Conservation (phyloP, 2,329 filamentous ascomycete species). For the Ophiostoma angusticollis region DNA sequence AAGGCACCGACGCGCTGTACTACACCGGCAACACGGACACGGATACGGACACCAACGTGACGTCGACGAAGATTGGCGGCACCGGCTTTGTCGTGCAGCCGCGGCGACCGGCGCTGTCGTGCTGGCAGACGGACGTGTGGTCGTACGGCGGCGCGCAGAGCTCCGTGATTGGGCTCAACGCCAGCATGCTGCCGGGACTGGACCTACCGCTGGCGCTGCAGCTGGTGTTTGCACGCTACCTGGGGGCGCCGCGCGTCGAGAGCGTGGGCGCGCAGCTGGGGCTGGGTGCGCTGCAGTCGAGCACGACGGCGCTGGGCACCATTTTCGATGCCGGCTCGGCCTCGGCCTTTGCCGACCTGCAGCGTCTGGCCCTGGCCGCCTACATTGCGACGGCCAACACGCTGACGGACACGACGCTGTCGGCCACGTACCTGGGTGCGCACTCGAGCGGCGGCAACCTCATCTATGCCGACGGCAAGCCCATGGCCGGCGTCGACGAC, state of each 20-base stretch:
- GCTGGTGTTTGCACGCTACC: slow-evolving; percentile 11
- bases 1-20: slow-evolving; percentile 17
- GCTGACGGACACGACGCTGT: slow-evolving; percentile 17
- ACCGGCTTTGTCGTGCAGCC: slow-evolving; percentile 13
- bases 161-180: slow-evolving; percentile 12
- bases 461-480: slow-evolving; percentile 10
- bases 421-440: slow-evolving; percentile 8
- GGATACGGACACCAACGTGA: not conserved
- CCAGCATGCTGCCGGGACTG: slow-evolving; percentile 16
- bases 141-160: slow-evolving; percentile 15
- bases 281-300: slow-evolving; percentile 14
- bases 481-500: slow-evolving; percentile 14
- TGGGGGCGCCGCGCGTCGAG: slow-evolving; percentile 14
- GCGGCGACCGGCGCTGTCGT: slow-evolving; percentile 16
- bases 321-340: slow-evolving; percentile 18
- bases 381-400: slow-evolving; percentile 18
- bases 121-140: slow-evolving; percentile 20
- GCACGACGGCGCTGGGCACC: slow-evolving; percentile 14
- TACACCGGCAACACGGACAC: slow-evolving; percentile 8
- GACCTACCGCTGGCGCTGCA: slow-evolving; percentile 13
- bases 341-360: slow-evolving; percentile 17
- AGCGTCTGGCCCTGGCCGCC: slow-evolving; percentile 17
- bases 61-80: not conserved
- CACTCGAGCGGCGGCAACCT: slow-evolving; percentile 7
- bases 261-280: slow-evolving; percentile 13